These are phyloP conservation scores for Peronosclerospora sorghi DNA, from an alignment of 352 stramenopile species.

Conservation along the genomic window DNA sequence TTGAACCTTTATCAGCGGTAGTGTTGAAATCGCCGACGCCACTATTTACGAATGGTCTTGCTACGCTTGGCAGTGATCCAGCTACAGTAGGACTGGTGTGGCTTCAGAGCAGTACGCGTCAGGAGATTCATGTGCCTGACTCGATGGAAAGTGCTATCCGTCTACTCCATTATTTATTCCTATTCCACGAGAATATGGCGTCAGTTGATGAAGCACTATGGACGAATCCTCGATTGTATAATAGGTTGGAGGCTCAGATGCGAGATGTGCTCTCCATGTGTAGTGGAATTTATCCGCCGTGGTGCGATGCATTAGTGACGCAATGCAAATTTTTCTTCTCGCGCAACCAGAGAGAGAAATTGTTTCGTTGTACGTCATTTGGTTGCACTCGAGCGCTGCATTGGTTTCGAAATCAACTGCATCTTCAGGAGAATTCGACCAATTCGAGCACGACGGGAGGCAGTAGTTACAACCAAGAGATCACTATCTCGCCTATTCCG, in stretches of 20 bases:
- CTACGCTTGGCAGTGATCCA: slow-evolving; percentile 10
- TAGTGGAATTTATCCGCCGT: slow-evolving; percentile 71
- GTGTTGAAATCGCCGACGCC: slow-evolving; percentile 3
- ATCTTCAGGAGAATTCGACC: slow-evolving; percentile 31
- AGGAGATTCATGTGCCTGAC: slow-evolving; percentile 12
- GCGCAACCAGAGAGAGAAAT: slow-evolving; percentile 46
- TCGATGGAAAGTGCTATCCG: slow-evolving; percentile 37
- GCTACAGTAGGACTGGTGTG: slow-evolving; percentile 12
- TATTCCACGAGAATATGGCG: slow-evolving; percentile 18
- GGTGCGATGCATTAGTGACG: slow-evolving; percentile 64
- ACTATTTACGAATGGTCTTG: slow-evolving; percentile 14
- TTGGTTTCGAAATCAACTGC: slow-evolving; percentile 66
- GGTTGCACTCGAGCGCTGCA: slow-evolving; percentile 70
- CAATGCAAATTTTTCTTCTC: slow-evolving; percentile 80
- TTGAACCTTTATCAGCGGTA: slow-evolving; percentile 12
- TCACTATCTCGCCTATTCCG: slow-evolving; percentile 70
- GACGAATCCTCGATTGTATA: slow-evolving; percentile 60
- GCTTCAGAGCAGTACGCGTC: slow-evolving; percentile 6
- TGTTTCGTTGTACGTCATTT: slow-evolving; percentile 73
- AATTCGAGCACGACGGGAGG: slow-evolving; percentile 11
- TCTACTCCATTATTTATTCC: slow-evolving; percentile 50
- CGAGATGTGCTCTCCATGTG: slow-evolving; percentile 76
- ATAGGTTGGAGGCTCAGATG: slow-evolving; percentile 70
- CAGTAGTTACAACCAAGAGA: slow-evolving; percentile 65
- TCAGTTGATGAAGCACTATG: slow-evolving; percentile 40